Base-by-base conservation (phyloP, 176 grass and related monocot genomes). In the Lolium perenne region DNA sequence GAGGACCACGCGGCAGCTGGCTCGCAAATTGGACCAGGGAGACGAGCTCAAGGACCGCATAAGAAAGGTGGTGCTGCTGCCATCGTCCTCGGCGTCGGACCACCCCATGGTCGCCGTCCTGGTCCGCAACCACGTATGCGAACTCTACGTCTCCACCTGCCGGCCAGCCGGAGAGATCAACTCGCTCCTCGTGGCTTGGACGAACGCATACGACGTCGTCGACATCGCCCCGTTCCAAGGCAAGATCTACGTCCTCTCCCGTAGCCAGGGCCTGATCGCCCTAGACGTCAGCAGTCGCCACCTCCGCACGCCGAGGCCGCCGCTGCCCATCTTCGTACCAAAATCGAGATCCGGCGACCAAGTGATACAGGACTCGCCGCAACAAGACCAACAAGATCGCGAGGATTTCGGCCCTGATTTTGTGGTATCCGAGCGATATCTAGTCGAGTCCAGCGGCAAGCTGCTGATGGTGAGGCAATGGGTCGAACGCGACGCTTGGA, bases 381-480 rank as follows among this genome's bases (percentile, higher is more conserved):
- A 71, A 46, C 68, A 71, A 6, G 9, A 45, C 4, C 68, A 45
- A 5, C 8, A 71, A 46, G 68, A 71, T 46, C 0, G 5, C 10
- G 10, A 71, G 40, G 67, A 71, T 4, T 20, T 43, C 20, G 4
- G 9, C 38, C 38, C 18, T 43, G 40, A 13, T 6, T 43, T n/a
- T 5, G 4, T 3, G 17, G 40, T 71, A 61, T 61, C 58, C 40
- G 40, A 71, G 40, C 40, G 9, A 1, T 46, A 71, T 71, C 38
- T 71, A 43, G 40, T 71, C 68, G 68, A 71, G 40, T 45, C 40
- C 10, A 18, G 10, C 20, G 68, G 18, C 68, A 71, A 71, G 40
- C 68, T 46, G 40, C 40, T 71, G 68, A 71, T 46, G 40, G 68
- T 46, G 40, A 71, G 41, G 68, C 68, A 43, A 71, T 46, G 68